Evolutionary conservation across 2,329 filamentous ascomycete species (phyloP).

Genomic region (Ophiostoma perfectum): DNA sequence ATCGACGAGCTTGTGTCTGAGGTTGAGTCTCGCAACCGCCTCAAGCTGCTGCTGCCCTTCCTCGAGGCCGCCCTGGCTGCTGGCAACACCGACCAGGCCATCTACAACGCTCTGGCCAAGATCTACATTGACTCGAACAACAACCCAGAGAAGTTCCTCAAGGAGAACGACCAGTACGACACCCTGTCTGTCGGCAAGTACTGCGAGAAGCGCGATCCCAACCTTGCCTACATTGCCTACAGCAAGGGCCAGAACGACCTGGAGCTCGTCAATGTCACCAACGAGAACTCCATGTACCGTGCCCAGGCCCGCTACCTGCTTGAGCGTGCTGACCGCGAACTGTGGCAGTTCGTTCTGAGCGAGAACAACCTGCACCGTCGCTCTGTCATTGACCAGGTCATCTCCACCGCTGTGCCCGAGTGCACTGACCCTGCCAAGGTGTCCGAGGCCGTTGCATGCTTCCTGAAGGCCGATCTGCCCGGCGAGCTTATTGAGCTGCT

Average conservation of each 20-base stretch:
- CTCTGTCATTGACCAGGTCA: constrained; percentile 92
- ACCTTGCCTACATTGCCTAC: constrained; percentile 91
- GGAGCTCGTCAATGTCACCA: constrained; percentile 95
- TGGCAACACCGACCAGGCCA: constrained; percentile 92
- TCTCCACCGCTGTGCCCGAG: constrained; percentile 88
- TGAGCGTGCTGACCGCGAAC: constrained; percentile 79
- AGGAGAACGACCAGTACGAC: constrained; percentile 96
- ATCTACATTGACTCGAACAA: constrained; percentile 99
- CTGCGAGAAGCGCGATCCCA: constrained; percentile 97
- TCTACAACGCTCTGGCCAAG: constrained; percentile 96
- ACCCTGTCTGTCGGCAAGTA: constrained; percentile 91
- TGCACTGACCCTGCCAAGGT: constrained; percentile 91
- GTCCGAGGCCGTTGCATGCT: constrained; percentile 85
- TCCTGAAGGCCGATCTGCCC: constrained; percentile 85
- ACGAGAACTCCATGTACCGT: constrained; percentile 99
- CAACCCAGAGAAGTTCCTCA: constrained; percentile 93
- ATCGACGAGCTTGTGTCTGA: constrained; percentile 92
- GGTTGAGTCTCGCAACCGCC: constrained; percentile 90
- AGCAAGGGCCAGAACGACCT: constrained; percentile 95
- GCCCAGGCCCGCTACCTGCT: constrained; percentile 94
- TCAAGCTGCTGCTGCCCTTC: constrained; percentile 94
- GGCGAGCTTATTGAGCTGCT: constrained; percentile 93
- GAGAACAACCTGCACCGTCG: constrained; percentile 94
- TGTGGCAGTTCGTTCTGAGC: constrained; percentile 92
- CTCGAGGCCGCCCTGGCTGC: constrained; percentile 83